Conservation (phyloP, 495 filamentous ascomycete species). For the Penicillium daleae region DNA sequence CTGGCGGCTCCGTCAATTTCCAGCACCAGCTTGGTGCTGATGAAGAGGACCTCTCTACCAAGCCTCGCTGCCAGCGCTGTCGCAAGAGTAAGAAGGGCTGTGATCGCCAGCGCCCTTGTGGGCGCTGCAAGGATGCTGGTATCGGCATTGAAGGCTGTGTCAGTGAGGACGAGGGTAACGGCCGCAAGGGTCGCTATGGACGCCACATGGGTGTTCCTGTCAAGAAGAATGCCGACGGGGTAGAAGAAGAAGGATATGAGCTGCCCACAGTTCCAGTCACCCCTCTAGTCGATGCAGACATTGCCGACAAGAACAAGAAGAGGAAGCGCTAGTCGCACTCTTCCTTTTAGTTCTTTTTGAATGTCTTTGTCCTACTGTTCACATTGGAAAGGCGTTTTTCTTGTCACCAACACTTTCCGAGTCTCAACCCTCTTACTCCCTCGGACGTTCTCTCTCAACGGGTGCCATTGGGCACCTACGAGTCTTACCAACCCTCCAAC, state of each 20-base stretch:
- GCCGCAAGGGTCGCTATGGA: constrained; percentile 93
- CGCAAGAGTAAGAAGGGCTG: constrained; percentile 99
- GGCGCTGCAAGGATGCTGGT: constrained; percentile 93
- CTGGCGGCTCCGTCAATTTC: constrained; percentile 67
- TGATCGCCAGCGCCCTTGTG: constrained; percentile 92
- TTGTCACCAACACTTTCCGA: neutral
- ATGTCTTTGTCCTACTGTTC: neutral
- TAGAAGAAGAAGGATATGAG: constrained; percentile 30
- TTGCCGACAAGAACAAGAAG: constrained; percentile 69
- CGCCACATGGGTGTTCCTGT: constrained; percentile 95
- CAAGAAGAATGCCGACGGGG: constrained; percentile 63
- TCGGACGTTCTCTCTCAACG: neutral
- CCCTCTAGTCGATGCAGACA: constrained; percentile 35
- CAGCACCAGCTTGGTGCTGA: constrained; percentile 76
- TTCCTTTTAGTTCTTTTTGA: neutral
- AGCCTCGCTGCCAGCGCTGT: constrained; percentile 96
- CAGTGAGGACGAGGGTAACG: constrained; percentile 96
- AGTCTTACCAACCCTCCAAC: constrained; percentile 9
- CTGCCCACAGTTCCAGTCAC: constrained; percentile 39
- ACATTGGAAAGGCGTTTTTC: neutral
- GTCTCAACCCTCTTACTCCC: neutral
- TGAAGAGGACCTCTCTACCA: constrained; percentile 87
- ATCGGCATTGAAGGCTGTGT: constrained; percentile 89
- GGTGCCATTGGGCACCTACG: neutral
- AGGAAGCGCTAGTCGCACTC: constrained; percentile 62